phyloP scores from a whole-genome alignment of 2,329 filamentous ascomycete species.

The Diaporthe helianthi region DNA sequence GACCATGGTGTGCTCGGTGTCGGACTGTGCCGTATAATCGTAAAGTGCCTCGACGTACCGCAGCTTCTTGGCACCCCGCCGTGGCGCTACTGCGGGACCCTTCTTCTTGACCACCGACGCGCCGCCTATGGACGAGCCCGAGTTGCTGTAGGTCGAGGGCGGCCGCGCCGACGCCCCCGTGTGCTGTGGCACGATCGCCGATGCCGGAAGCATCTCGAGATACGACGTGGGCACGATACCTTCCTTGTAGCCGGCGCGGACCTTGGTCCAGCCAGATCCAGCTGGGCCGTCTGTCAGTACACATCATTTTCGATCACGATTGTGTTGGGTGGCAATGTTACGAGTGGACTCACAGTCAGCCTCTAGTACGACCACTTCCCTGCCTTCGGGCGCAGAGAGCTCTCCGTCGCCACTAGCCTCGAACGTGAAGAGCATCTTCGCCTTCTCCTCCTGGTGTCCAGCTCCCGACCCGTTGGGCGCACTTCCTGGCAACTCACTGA shows the following conservation, averaged over 20 bases:
- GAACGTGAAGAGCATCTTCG: conserved; percentile 90
- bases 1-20: conserved; percentile 86
- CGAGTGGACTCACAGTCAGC: conserved; percentile 76
- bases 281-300: conserved; percentile 60
- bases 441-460: conserved; percentile 57
- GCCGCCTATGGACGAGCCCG: conserved; percentile 68
- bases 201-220: conserved; percentile 68
- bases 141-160: conserved; percentile 79
- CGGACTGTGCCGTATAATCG: conserved; percentile 85
- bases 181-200: conserved; percentile 53
- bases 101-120: conserved; percentile 73
- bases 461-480: conserved; percentile 50
- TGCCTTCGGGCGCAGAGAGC: conserved; percentile 78
- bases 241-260: conserved; percentile 76
- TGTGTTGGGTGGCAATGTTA: background rate
- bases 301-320: background rate
- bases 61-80: conserved; percentile 89
- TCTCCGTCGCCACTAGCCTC: conserved; percentile 83
- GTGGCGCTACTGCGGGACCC: conserved; percentile 89
- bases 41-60: conserved; percentile 94
- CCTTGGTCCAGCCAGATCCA: conserved; percentile 89
- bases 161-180: conserved; percentile 64
- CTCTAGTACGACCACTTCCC: conserved; percentile 79
- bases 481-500: conserved; percentile 69
- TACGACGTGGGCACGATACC: conserved; percentile 90